Base-by-base conservation (phyloP, 2,329 filamentous ascomycete genomes). In the Furcasterigmium furcatum region DNA sequence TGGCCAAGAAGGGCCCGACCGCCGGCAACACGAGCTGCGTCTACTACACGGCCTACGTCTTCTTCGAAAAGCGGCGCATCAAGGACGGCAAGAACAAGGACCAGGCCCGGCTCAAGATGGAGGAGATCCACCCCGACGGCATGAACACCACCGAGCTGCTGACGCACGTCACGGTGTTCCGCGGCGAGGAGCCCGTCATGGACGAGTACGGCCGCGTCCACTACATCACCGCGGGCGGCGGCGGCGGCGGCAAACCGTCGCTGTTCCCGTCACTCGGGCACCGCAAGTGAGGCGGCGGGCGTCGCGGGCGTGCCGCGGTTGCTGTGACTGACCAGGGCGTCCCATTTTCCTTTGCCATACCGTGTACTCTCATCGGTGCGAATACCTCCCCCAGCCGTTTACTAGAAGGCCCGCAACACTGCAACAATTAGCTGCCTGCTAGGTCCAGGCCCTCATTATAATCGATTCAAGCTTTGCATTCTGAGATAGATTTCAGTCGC, bases 1-100 rank as follows among this genome's bases (percentile, higher is more conserved):
- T 79, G 42, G 56, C 55, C 6, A 75, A 76, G 53, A 75, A 71
- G 45, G 78, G 77, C 0, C 46, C 68, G 0, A 63, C 60, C 9
- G 63, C 65, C 3, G 79, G 79, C 5, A 76, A 76, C 44, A 73
- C 68, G 3, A 74, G 64, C 43, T 52, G 53, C 9, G 63, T 74
- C 2, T 83, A 73, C 54, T 82, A 83, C 52, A 71, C 70, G 4
- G 68, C 65, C 0, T 83, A 82, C 54, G 69, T 79, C 18, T 80
- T 73, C 57, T 83, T 83, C 53, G 78, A 84, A 63, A 83, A 82
- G 64, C 50, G 75, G 52, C 62, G 78, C 14, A 60, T 82, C 44
- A 68, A 68, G 54, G 65, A 77, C 43, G 62, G 64, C 1, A 80
- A 76, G 58, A 63, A 71, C 38, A 82, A 82, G 64, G 67, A 59